Evolutionary conservation across 306 rosid species (phyloP).

Genomic region (Sophora flavescens): DNA sequence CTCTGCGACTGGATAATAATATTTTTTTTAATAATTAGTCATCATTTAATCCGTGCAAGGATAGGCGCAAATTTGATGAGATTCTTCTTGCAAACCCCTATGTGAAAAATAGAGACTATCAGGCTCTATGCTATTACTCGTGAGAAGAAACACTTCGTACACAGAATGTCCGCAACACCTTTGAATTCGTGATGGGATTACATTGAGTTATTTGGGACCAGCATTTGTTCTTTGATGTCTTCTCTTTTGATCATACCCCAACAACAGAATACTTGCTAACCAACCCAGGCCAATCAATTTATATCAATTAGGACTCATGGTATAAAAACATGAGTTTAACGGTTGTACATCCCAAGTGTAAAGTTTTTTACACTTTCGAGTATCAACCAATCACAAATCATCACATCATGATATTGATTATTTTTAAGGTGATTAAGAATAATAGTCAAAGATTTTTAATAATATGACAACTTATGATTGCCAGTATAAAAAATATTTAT

Average conservation of each 20-base stretch:
- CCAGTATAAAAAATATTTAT: too few species aligned
- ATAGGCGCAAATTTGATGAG: slow-evolving; percentile 5
- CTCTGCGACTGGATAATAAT: not conserved
- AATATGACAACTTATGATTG: too few species aligned
- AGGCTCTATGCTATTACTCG: not conserved
- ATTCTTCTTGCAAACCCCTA: not conserved
- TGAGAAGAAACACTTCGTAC: not conserved
- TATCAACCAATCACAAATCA: too few species aligned
- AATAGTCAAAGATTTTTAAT: too few species aligned
- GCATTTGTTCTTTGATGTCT: too few species aligned
- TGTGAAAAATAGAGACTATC: not conserved
- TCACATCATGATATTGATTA: too few species aligned
- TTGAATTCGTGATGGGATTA: not conserved
- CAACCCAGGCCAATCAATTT: slow-evolving; percentile 22
- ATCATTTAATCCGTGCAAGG: slow-evolving; percentile 30
- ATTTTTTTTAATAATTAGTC: not conserved
- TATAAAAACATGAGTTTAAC: too few species aligned
- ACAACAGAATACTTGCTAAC: slow-evolving; percentile 1
- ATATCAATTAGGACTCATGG: not conserved
- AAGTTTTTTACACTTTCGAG: too few species aligned
- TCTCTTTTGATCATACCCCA: not conserved
- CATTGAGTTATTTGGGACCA: not conserved
- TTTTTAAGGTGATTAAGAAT: too few species aligned
- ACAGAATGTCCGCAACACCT: not conserved
- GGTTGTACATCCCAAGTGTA: too few species aligned